Percentiles rank a stretch among this genome's conserved stretches.
These are phyloP conservation scores for Claviceps pusilla DNA, from an alignment of 2,329 filamentous ascomycete species.

Conservation along the genomic window DNA sequence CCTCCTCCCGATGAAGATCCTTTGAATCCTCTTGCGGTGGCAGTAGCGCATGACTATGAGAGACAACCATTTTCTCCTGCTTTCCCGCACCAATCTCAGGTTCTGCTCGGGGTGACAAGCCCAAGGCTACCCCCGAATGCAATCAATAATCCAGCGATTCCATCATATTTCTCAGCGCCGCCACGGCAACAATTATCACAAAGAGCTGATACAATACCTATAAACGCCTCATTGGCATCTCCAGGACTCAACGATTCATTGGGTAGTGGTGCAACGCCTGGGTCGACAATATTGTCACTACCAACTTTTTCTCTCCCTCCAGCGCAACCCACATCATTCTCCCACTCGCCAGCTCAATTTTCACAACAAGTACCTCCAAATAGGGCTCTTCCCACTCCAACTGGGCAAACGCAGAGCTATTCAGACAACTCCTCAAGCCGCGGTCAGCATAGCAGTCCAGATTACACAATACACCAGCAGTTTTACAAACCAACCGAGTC, in stretches of 20 bases:
- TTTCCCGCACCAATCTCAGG: conserved; percentile 30
- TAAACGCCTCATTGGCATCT: conserved; percentile 18
- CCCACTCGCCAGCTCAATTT: conserved; percentile 4
- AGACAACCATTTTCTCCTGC: conserved; percentile 37
- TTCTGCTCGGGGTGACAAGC: conserved; percentile 28
- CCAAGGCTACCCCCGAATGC: conserved; percentile 16
- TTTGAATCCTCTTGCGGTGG: conserved; percentile 41
- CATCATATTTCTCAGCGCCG: conserved; percentile 26
- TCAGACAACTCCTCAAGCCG: conserved; percentile 21
- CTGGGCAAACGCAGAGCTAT: conserved; percentile 43
- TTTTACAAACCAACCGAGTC: conserved; percentile 52
- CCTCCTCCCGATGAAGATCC: conserved; percentile 55
- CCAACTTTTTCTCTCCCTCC: conserved; percentile 18
- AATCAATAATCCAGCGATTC: conserved; percentile 7
- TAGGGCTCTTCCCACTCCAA: conserved; percentile 27
- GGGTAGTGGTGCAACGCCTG: conserved; percentile 18
- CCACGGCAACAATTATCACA: conserved; percentile 30
- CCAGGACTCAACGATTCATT: conserved; percentile 21
- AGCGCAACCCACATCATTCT: conserved; percentile 8
- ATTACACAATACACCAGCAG: conserved; percentile 52
- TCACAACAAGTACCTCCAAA: conserved; percentile 22
- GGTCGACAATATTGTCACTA: conserved; percentile 28
- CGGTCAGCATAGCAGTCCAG: conserved; percentile 14
- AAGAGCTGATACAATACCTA: conserved; percentile 36
- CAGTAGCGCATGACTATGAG: conserved; percentile 41